Percentiles rank a stretch among this genome's conserved stretches.
Conservation (phyloP, 345 rosid species). For the Populus ilicifolia region DNA sequence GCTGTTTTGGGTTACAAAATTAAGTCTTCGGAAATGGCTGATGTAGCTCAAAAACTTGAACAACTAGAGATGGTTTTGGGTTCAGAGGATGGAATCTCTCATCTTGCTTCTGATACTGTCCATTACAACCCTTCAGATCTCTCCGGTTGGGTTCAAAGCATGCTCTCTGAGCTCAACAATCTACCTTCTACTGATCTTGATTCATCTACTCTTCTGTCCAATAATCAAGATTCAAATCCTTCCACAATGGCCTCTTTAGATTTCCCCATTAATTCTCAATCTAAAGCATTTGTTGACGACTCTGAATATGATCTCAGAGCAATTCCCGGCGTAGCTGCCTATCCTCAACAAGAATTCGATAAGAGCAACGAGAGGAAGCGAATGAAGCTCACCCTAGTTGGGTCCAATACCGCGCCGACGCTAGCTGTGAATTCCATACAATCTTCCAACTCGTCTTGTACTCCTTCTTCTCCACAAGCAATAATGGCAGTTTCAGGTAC, state of each 20-base stretch:
- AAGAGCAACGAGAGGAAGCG: slow-evolving; percentile 11
- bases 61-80: slow-evolving; percentile 34
- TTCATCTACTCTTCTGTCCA: not conserved
- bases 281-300: slow-evolving; percentile 15
- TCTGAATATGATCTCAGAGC: slow-evolving; percentile 34
- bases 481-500: not conserved
- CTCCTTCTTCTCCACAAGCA: slow-evolving; percentile 1
- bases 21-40: slow-evolving; percentile 31
- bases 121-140: slow-evolving; percentile 38
- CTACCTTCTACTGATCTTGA: not conserved
- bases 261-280: slow-evolving; percentile 1
- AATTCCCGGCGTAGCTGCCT: slow-evolving; percentile 31
- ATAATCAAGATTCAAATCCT: slow-evolving; percentile 9
- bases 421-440: not conserved
- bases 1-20: slow-evolving; percentile 31
- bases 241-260: not conserved
- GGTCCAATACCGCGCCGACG: not conserved
- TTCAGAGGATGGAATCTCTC: slow-evolving; percentile 23
- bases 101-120: slow-evolving; percentile 23
- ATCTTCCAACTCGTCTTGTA: not conserved
- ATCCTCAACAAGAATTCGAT: slow-evolving; percentile 13
- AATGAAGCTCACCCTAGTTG: slow-evolving; percentile 3
- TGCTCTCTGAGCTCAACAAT: slow-evolving; percentile 29
- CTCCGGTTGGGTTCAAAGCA: slow-evolving; percentile 28
- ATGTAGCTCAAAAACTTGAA: slow-evolving; percentile 32